Evolutionary conservation across 2,329 filamentous ascomycete genomes (phyloP).

Genomic region (Chaetomium strumarium): DNA sequence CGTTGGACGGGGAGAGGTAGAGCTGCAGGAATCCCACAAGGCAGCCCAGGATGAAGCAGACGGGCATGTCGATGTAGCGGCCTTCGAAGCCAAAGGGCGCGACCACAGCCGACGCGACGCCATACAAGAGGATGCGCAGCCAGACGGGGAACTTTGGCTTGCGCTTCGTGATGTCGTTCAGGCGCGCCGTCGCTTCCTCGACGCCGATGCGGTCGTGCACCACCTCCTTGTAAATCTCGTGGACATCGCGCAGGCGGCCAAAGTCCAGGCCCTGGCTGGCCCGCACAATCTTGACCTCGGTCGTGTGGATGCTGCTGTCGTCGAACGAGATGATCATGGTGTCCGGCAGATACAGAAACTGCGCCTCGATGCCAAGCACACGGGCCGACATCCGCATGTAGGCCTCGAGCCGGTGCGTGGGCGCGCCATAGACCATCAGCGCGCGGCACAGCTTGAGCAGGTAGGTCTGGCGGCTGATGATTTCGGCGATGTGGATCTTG

Average conservation of each 20-base stretch:
- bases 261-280: conserved; percentile 65
- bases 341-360: conserved; percentile 84
- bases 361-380: conserved; percentile 82
- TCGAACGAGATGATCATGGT: conserved; percentile 95
- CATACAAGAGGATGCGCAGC: conserved; percentile 62
- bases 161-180: conserved; percentile 49
- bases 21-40: conserved; percentile 70
- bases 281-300: conserved; percentile 71
- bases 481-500: conserved; percentile 57
- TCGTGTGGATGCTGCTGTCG: conserved; percentile 65
- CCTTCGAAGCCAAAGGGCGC: conserved; percentile 77
- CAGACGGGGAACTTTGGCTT: conserved; percentile 45
- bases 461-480: conserved; percentile 74
- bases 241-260: conserved; percentile 66
- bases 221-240: conserved; percentile 77
- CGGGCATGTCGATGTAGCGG: conserved; percentile 69
- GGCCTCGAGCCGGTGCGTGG: conserved; percentile 84
- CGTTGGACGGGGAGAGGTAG: conserved; percentile 62
- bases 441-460: conserved; percentile 78
- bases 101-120: conserved; percentile 67
- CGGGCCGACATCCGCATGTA: conserved; percentile 86
- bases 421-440: conserved; percentile 84
- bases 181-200: conserved; percentile 58
- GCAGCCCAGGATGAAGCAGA: conserved; percentile 70
- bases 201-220: conserved; percentile 69